Percentiles rank a stretch among this genome's conserved stretches.
Conservation (phyloP, 2,329 filamentous ascomycete species). For the Pyricularia sp. region DNA sequence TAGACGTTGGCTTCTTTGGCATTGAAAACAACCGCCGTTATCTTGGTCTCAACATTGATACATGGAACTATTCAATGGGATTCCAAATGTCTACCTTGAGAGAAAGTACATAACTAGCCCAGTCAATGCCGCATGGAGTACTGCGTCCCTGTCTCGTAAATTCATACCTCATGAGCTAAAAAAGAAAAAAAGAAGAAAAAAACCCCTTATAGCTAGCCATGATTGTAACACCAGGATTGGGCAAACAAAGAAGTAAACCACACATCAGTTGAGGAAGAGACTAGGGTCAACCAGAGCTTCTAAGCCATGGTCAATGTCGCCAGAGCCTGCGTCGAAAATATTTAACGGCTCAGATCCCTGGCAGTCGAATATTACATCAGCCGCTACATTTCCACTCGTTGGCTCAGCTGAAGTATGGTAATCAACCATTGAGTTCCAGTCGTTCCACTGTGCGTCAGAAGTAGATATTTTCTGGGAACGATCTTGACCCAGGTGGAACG, state of each 20-base stretch:
- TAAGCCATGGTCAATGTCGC: background rate
- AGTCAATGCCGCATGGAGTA: background rate
- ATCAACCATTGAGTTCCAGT: background rate
- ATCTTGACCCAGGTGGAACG: background rate
- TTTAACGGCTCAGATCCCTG: background rate
- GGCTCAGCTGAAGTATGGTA: background rate
- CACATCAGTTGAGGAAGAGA: background rate
- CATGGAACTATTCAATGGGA: background rate
- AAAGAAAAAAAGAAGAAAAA: no score
- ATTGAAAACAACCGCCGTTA: background rate
- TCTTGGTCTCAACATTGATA: background rate
- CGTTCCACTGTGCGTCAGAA: background rate
- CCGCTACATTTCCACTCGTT: background rate
- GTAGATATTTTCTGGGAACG: background rate
- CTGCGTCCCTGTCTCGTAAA: background rate
- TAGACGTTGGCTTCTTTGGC: no score
- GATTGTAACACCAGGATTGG: background rate
- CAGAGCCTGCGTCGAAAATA: background rate
- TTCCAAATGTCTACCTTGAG: background rate
- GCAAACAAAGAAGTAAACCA: background rate
- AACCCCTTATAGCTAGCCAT: no score
- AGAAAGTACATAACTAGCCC: background rate
- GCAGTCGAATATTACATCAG: background rate
- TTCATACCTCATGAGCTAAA: background rate
- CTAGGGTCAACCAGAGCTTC: slow-evolving; percentile 1